Evolutionary conservation across 2,329 filamentous ascomycete genomes (phyloP), one percentile per base, ranked within the genome.

Genomic region (Aspergillus tanneri): DNA sequence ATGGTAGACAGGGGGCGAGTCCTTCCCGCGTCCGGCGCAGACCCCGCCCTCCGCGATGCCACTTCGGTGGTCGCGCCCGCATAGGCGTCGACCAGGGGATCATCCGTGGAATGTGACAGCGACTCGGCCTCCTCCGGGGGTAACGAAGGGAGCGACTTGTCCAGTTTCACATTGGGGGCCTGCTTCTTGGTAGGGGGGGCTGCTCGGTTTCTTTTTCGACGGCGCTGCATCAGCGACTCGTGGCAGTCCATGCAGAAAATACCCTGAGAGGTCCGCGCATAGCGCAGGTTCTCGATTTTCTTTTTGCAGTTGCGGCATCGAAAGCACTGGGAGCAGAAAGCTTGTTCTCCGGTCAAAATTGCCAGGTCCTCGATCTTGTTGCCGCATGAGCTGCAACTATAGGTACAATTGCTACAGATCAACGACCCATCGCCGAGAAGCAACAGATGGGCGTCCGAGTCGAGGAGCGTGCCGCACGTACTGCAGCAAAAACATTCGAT

Each of bases 241-340:
- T 99, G 93, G 68, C 93, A 99, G 64, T 86, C 90, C 93, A 99
- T 99, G 75, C 93, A 99, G 68, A 99, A 97, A 61, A 99, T 99
- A 52, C 93, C 93, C 71, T 97, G 93, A 6, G 92, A 96, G 1
- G 93, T 99, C 65, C 93, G 85, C 46, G 93, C 93, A 82, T 97
- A 99, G 68, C 92, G 86, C 56, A 99, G 78, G 68, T 99, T 99
- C 72, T 99, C 93, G 52, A 99, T 99, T 77, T 96, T 96, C 68
- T 88, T 85, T 77, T 97, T 99, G 79, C 93, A 99, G 70, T 97
- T 99, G 62, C 93, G 83, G 74, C 93, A 99, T 62, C 91, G 84
- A 75, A 99, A 99, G 74, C 93, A 99, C 48, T 89, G 92, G 35
- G 91, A 90, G 72, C 93, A 99, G 69, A 96, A 99, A 36, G 93